Evolutionary conservation across 176 grass and related monocot genomes (phyloP).

Genomic region (Avena atlantica): DNA sequence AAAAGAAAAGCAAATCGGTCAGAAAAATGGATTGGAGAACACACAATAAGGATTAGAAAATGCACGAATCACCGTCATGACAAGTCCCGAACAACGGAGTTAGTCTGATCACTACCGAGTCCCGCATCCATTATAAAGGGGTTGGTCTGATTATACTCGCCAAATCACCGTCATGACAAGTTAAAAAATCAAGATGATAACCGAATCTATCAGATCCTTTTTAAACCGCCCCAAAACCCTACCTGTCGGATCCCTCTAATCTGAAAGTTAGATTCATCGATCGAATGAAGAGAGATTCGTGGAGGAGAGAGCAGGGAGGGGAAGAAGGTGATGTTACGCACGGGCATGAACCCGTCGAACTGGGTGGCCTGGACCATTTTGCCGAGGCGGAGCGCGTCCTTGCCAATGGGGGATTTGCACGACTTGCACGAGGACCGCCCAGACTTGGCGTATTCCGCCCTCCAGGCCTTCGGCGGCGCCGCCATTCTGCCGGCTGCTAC

Average conservation of each 20-base stretch:
- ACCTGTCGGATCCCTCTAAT: constrained; percentile 1
- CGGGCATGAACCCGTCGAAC: constrained; percentile 98
- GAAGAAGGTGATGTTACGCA: constrained; percentile 30
- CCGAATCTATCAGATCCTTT: not conserved
- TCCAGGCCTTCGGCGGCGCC: constrained; percentile 79
- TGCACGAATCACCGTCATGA: not conserved
- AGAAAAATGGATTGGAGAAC: not conserved
- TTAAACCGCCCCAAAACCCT: constrained; percentile 42
- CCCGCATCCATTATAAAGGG: not conserved
- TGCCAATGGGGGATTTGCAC: constrained; percentile 77
- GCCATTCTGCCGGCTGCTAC: constrained; percentile 51
- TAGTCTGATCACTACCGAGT: not conserved
- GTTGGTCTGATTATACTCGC: not conserved
- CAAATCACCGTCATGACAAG: not conserved
- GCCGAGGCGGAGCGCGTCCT: constrained; percentile 83
- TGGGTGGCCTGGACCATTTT: constrained; percentile 93
- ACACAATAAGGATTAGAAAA: not conserved
- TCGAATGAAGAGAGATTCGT: not conserved
- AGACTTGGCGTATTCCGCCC: constrained; percentile 93
- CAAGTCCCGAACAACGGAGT: not conserved
- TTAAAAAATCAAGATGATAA: not conserved
- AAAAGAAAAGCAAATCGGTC: not conserved
- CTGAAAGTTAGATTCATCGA: not conserved
- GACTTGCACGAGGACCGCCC: constrained; percentile 91
- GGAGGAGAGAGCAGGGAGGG: not conserved